Evolutionary conservation across 23 red algal genomes (phyloP).

Genomic region (Gracilaria domingensis): DNA sequence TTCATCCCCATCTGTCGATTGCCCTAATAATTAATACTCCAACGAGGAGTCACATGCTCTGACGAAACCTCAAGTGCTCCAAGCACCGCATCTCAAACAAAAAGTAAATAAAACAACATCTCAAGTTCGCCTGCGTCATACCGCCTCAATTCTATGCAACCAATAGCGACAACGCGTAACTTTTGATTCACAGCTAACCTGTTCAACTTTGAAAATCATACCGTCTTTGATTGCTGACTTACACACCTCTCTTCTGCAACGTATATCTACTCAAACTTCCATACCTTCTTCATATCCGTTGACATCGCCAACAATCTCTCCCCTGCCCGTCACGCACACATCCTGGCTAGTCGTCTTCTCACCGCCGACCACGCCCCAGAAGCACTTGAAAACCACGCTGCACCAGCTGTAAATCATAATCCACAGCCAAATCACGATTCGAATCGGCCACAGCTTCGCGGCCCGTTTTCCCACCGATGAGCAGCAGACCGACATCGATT

Average conservation of each 20-base stretch:
- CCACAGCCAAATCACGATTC: slow-evolving; percentile 2
- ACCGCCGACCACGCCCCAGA: background rate
- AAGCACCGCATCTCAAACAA: background rate
- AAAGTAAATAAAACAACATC: no score
- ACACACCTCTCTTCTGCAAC: background rate
- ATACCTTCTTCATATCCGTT: background rate
- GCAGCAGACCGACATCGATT: slow-evolving; percentile 3
- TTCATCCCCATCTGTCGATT: no score
- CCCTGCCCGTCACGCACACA: background rate
- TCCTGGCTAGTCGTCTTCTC: background rate
- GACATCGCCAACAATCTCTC: background rate
- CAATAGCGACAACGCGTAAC: no score
- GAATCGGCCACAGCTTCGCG: background rate
- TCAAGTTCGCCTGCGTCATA: no score
- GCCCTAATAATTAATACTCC: no score
- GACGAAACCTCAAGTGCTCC: background rate
- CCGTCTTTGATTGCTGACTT: background rate
- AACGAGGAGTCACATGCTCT: background rate
- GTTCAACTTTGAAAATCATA: background rate
- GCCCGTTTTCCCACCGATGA: background rate
- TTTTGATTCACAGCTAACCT: background rate
- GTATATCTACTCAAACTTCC: background rate
- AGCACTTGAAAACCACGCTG: background rate
- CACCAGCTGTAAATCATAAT: slow-evolving; percentile 11
- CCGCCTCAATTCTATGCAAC: no score